Evolutionary conservation across 306 rosid genomes (phyloP), one percentile per base, ranked within the genome.

Genomic region (Castanospermum australe): DNA sequence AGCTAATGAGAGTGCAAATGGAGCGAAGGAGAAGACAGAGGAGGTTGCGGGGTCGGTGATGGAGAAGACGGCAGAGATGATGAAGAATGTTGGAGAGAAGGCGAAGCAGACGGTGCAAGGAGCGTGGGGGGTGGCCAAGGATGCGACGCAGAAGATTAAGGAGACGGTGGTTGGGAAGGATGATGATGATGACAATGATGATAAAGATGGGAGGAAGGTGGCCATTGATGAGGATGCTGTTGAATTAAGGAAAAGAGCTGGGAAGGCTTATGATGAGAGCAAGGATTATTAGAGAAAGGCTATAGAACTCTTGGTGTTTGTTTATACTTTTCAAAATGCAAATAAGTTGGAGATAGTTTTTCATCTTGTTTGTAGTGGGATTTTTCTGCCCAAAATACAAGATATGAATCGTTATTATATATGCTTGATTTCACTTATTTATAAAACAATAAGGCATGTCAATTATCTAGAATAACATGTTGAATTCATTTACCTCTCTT

Each of bases 91-190:
- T 1, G 84, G 75, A 14, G 87, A 72, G 54, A 68, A 61, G 17
- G 80, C 59, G 3, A 85, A 76, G 51, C 61, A 83, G 55, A 47
- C 76, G 2, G 51, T 50, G 45, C 66, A 84, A 11, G 81, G 76
- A 2, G 59, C 66, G 0, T 62, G 79, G 48, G 67, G 35, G 35
- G 20, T 5, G 8, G 74, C 82, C 10, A 84, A 65, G 54, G 82
- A 70, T 44, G 83, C 87, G 0, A 75, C 87, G 21, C 83, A 87
- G 74, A 82, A 79, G 79, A 52, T 87, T 1, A 89, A 87, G 87
- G 88, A 82, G 47, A 81, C 75, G 18, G 84, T 88, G 62, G 88
- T 82, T 22, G 90, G 87, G 9, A 20, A 65, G n/a, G 67, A 75
- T 1, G 85, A 77, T 4, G 79, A 68, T 8, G 38, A 72, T n/a